These are phyloP conservation scores for Cryphonectria radicalis DNA, from an alignment of 2,329 filamentous ascomycete species.

Conservation along the genomic window DNA sequence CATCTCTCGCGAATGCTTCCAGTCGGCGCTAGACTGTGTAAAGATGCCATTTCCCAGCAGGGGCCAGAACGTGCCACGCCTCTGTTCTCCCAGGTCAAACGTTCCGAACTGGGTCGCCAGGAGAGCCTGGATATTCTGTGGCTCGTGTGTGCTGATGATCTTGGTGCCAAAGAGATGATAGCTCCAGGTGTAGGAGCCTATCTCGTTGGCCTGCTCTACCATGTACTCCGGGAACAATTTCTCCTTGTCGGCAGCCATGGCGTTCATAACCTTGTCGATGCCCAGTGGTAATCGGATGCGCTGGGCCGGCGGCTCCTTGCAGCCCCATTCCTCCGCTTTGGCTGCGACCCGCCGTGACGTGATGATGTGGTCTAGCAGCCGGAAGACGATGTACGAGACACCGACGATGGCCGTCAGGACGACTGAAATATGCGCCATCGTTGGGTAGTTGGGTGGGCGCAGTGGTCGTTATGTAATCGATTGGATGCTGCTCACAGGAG, in stretches of 20 bases:
- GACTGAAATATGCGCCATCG: slow-evolving; percentile 26
- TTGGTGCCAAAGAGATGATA: slow-evolving; percentile 14
- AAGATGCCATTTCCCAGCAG: slow-evolving; percentile 44
- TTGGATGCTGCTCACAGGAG: too few species aligned
- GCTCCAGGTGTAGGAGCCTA: slow-evolving; percentile 21
- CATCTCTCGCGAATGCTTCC: slow-evolving; percentile 41
- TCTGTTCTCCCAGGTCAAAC: slow-evolving; percentile 24
- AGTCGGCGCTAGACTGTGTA: slow-evolving; percentile 40
- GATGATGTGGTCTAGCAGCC: slow-evolving; percentile 12
- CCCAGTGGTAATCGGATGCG: neutral
- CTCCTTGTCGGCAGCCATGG: slow-evolving; percentile 12
- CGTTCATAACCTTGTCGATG: slow-evolving; percentile 6
- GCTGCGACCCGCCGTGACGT: slow-evolving; percentile 11
- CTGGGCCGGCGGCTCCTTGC: slow-evolving; percentile 19
- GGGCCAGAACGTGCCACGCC: slow-evolving; percentile 31
- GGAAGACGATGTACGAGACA: slow-evolving; percentile 23
- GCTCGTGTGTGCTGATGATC: slow-evolving; percentile 20
- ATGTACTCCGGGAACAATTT: slow-evolving; percentile 18
- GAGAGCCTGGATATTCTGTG: slow-evolving; percentile 25
- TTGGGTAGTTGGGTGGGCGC: neutral
- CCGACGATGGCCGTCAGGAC: slow-evolving; percentile 16
- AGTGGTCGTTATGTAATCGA: too few species aligned
- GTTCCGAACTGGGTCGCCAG: slow-evolving; percentile 26
- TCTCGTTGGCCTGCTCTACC: neutral
- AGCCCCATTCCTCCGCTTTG: slow-evolving; percentile 19